phyloP scores from a whole-genome alignment of 768 basidiomycete genomes.

The Russula olivacea region DNA sequence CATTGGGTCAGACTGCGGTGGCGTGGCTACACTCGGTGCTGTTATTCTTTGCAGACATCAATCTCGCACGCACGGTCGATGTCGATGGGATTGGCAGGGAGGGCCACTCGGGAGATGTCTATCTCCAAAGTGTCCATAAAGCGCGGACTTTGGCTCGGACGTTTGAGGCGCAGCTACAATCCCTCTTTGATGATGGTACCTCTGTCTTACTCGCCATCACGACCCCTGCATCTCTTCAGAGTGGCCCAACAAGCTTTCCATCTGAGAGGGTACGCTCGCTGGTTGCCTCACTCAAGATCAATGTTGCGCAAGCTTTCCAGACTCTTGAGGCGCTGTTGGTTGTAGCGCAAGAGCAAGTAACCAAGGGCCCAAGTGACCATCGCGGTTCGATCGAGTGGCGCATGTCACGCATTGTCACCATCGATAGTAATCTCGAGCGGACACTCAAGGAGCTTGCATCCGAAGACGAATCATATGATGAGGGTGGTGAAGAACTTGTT shows the following conservation, averaged over 20 bases:
- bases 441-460: constrained; percentile 32
- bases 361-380: constrained; percentile 64
- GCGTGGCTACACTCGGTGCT: constrained; percentile 55
- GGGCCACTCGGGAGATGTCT: constrained; percentile 42
- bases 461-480: constrained; percentile 34
- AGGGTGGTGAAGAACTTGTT: constrained; percentile 47
- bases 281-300: constrained; percentile 47
- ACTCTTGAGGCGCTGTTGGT: constrained; percentile 57
- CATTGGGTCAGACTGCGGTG: constrained; percentile 45
- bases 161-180: constrained; percentile 64
- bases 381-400: constrained; percentile 73
- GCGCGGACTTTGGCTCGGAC: constrained; percentile 63
- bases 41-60: constrained; percentile 56
- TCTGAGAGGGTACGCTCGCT: constrained; percentile 35
- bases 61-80: constrained; percentile 77
- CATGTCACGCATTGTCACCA: constrained; percentile 61
- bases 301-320: constrained; percentile 50
- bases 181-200: constrained; percentile 66
- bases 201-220: constrained; percentile 57
- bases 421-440: constrained; percentile 43
- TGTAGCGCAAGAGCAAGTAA: constrained; percentile 66
- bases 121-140: constrained; percentile 59
- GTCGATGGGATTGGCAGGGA: constrained; percentile 65
- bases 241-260: constrained; percentile 3
- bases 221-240: constrained; percentile 30